Conservation (phyloP, 805 yeast species). For the Nakazawaea laoshanensis region DNA sequence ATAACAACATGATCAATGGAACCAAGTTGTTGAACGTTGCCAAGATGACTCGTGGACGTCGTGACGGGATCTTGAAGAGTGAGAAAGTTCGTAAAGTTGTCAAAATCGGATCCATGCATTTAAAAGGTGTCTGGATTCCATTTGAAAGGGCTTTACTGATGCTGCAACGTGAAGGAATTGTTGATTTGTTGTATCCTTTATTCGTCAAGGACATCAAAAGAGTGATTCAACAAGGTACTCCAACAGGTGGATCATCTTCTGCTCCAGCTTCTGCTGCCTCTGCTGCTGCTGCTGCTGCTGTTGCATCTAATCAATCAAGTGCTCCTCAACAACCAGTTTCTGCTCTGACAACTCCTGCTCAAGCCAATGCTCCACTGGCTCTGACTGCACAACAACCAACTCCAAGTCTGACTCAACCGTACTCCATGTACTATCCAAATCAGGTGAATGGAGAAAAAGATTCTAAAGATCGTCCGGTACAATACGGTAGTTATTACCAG, state of each 20-base stretch:
- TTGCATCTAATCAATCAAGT: conserved; percentile 3
- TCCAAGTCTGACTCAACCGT: no score
- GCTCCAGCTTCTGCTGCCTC: conserved; percentile 9
- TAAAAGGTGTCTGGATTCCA: conserved; percentile 73
- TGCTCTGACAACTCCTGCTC: conserved; percentile 7
- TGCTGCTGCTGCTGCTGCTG: conserved; percentile 9
- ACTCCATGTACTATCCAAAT: no score
- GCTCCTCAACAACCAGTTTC: conserved; percentile 5
- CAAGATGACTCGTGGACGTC: conserved; percentile 64
- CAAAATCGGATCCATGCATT: conserved; percentile 68
- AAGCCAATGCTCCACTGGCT: conserved; percentile 2
- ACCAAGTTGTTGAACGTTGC: conserved; percentile 63
- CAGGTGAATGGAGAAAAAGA: no score
- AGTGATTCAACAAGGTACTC: conserved; percentile 29
- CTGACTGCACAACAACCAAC: conserved; percentile 7
- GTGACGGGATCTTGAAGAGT: conserved; percentile 61
- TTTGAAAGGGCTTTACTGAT: conserved; percentile 62
- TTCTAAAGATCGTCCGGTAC: no score
- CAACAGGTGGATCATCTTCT: conserved; percentile 14
- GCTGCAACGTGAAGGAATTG: conserved; percentile 62
- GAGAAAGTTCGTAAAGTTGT: conserved; percentile 65
- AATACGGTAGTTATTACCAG: no score
- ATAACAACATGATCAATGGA: conserved; percentile 66
- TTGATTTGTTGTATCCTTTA: conserved; percentile 46
- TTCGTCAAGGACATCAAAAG: conserved; percentile 59